Evolutionary conservation across 441 rosid species (phyloP).

Genomic region (Macaranga tanarius): DNA sequence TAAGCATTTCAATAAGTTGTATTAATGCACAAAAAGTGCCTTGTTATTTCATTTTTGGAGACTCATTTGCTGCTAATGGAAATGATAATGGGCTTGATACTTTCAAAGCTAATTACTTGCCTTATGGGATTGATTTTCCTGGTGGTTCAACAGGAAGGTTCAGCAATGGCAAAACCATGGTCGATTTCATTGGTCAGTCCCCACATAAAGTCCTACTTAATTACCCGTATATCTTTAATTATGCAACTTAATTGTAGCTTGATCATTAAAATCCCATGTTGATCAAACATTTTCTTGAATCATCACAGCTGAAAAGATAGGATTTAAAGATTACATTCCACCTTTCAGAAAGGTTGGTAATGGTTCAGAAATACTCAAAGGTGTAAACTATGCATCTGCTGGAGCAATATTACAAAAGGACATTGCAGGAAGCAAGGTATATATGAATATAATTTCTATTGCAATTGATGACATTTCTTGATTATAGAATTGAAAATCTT

Average conservation of each 20-base stretch:
- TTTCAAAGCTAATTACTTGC: slow-evolving; percentile 11
- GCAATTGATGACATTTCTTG: neutral
- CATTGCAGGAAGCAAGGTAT: slow-evolving; percentile 25
- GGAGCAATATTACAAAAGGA: slow-evolving; percentile 30
- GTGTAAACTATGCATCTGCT: slow-evolving; percentile 35
- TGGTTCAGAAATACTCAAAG: slow-evolving; percentile 24
- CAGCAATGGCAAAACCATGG: slow-evolving; percentile 22
- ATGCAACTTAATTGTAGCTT: no score
- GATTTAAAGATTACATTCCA: slow-evolving; percentile 31
- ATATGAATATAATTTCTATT: neutral
- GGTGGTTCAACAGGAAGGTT: slow-evolving; percentile 29
- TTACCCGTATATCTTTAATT: neutral
- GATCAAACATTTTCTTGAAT: neutral
- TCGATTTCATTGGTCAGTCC: slow-evolving; percentile 23
- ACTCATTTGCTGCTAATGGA: slow-evolving; percentile 21
- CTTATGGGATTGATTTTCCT: slow-evolving; percentile 28
- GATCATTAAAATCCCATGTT: neutral
- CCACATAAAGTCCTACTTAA: neutral
- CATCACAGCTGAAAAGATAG: slow-evolving; percentile 29
- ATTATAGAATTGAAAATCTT: no score
- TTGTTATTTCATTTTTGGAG: slow-evolving; percentile 29
- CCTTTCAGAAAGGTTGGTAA: slow-evolving; percentile 16
- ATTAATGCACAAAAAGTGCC: slow-evolving; percentile 18
- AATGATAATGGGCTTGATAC: slow-evolving; percentile 22
- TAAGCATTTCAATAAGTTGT: neutral